Base-by-base conservation (phyloP, 805 yeast species). In the Dipodascopsis uninucleata region DNA sequence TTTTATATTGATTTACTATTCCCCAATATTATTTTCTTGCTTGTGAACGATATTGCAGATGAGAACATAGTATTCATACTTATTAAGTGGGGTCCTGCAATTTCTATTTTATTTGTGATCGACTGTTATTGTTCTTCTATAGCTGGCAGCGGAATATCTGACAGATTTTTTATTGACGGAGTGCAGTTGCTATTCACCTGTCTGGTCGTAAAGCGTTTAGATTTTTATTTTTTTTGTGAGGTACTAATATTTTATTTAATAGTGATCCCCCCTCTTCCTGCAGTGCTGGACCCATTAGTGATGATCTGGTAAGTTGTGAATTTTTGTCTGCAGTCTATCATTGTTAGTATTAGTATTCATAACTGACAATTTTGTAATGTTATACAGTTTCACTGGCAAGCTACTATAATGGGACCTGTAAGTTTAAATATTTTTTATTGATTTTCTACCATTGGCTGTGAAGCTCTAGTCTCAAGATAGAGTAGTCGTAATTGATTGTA, bases 181-280 rank as follows among this genome's bases (percentile, higher is more conserved):
- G 18, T 3, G 21, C 12, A 21, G 39, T 33, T 22, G 21, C 5
- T 17, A 12, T 31, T 10, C 16, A 7, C 21, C 22, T 12, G 36
- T 31, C 17, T 39, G 22, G n/a, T 36, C 24, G 7, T 34, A 17
- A 14, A 37, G 9, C 4, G 32, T 14, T 14, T 16, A 7, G 4
- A n/a, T 42, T 41, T 5, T 41, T 40, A 31, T 40, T 24, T 39
- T 39, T 14, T 7, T 12, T 14, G 12, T 28, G 20, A 18, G 23
- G 7, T 43, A 21, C 41, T 45, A 16, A 36, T 28, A 31, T 23
- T 20, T 17, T 12, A 18, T 36, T 10, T 3, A 20, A 25, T 59
- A 87, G 96, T 76, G 98, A 90, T 67, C 98, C 98, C 55, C 97
- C 97, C 61, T 85, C 97, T 53, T 89, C 96, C 36, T 93, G 97